Percentiles rank a stretch among this genome's conserved stretches.
Evolutionary conservation across 2,329 filamentous ascomycete genomes (phyloP).

Genomic region (Talaromyces marneffei): DNA sequence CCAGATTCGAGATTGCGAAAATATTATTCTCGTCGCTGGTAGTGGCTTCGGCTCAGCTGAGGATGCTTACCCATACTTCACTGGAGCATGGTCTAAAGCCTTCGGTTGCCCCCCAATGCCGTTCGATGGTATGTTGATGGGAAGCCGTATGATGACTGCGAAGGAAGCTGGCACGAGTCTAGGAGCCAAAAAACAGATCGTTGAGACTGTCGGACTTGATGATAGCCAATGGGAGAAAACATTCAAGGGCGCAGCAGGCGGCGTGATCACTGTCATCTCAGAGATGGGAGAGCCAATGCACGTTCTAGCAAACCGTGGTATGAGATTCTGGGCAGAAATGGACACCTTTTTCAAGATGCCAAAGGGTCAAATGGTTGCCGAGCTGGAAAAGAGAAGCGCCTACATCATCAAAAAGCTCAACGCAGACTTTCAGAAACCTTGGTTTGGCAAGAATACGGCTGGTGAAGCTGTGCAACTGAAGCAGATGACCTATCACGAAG

Average conservation of each 20-base stretch:
- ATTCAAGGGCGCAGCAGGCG: constrained; percentile 83
- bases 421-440: constrained; percentile 92
- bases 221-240: constrained; percentile 86
- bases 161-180: constrained; percentile 89
- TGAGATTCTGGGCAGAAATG: constrained; percentile 97
- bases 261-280: constrained; percentile 91
- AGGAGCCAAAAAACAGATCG: constrained; percentile 83
- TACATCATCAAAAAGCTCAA: constrained; percentile 70
- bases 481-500: constrained; percentile 91
- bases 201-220: constrained; percentile 73
- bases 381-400: constrained; percentile 52
- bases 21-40: constrained; percentile 82
- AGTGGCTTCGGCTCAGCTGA: constrained; percentile 86
- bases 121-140: constrained; percentile 85
- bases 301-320: constrained; percentile 93
- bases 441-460: constrained; percentile 80
- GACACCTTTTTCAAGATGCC: constrained; percentile 96
- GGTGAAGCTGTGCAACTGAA: constrained; percentile 80
- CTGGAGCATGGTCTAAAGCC: constrained; percentile 75
- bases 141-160: constrained; percentile 88
- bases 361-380: constrained; percentile 79
- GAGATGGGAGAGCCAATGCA: constrained; percentile 99
- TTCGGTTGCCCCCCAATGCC: constrained; percentile 90
- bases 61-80: constrained; percentile 88
- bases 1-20: constrained; percentile 74